Conservation (phyloP, 345 rosid species). For the Gossypium herbaceum region DNA sequence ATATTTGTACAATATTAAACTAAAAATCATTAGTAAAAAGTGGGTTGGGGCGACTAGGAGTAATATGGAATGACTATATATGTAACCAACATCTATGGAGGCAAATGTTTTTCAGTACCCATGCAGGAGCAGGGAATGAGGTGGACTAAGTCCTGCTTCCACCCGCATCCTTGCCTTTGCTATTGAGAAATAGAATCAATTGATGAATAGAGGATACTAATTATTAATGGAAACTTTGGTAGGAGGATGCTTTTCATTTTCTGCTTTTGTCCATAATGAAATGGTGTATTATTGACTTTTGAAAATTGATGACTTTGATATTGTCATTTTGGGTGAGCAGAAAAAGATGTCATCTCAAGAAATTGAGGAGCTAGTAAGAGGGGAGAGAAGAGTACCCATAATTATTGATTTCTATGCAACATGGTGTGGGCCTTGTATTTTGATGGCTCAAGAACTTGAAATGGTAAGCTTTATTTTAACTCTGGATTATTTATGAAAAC, state of each 20-base stretch:
- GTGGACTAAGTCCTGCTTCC: too few relatives aligned
- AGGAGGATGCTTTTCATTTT: not conserved
- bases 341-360: conserved; percentile 71
- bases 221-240: not conserved
- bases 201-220: too few relatives aligned
- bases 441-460: conserved; percentile 94
- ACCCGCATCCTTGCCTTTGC: too few relatives aligned
- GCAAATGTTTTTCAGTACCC: too few relatives aligned
- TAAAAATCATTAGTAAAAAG: too few relatives aligned
- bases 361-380: conserved; percentile 76
- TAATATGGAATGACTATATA: too few relatives aligned
- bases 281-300: not conserved
- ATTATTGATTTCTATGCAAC: conserved; percentile 91
- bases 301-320: conserved; percentile 5
- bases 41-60: too few relatives aligned
- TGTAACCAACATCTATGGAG: too few relatives aligned
- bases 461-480: conserved; percentile 42
- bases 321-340: conserved; percentile 32
- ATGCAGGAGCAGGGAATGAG: too few relatives aligned
- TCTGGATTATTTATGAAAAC: not conserved
- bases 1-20: too few relatives aligned
- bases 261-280: not conserved
- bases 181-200: too few relatives aligned
- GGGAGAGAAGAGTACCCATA: conserved; percentile 70
- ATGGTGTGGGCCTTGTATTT: conserved; percentile 95